Evolutionary conservation across 2,329 filamentous ascomycete genomes (phyloP).

Genomic region (Trichoderma semiorbis): DNA sequence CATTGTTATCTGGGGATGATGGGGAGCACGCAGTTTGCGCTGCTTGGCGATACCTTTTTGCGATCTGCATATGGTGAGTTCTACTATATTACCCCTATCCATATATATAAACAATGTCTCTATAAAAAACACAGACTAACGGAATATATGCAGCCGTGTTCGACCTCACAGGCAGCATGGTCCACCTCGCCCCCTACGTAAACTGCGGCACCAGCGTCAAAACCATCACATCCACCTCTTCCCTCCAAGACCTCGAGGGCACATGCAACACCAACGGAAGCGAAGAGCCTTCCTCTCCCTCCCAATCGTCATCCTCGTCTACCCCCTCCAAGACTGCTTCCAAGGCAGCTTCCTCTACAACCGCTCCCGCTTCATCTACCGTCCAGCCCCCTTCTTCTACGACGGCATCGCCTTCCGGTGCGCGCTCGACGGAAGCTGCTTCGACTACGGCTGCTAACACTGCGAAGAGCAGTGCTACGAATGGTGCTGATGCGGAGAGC

Average conservation of each 20-base stretch:
- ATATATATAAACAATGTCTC: background rate
- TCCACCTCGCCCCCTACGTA: constrained; percentile 49
- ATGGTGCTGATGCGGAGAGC: background rate
- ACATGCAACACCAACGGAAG: constrained; percentile 18
- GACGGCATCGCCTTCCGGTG: background rate
- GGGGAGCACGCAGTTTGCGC: constrained; percentile 43
- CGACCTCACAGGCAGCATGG: constrained; percentile 46
- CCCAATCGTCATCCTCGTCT: background rate
- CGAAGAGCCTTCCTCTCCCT: background rate
- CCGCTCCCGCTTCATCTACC: background rate
- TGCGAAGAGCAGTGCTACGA: background rate
- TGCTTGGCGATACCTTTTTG: constrained; percentile 54
- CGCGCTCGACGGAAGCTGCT: background rate
- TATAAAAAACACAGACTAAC: background rate
- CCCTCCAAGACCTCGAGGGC: constrained; percentile 21
- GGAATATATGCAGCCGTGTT: constrained; percentile 41
- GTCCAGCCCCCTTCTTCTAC: background rate
- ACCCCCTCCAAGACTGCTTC: background rate
- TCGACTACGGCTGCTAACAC: background rate
- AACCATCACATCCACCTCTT: constrained; percentile 19
- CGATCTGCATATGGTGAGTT: constrained; percentile 49
- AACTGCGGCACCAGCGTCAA: constrained; percentile 42
- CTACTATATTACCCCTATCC: background rate
- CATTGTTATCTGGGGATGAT: constrained; percentile 50
- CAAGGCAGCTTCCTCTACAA: background rate